Evolutionary conservation across 352 stramenopile genomes (phyloP).

Genomic region (Phytophthora sp.): DNA sequence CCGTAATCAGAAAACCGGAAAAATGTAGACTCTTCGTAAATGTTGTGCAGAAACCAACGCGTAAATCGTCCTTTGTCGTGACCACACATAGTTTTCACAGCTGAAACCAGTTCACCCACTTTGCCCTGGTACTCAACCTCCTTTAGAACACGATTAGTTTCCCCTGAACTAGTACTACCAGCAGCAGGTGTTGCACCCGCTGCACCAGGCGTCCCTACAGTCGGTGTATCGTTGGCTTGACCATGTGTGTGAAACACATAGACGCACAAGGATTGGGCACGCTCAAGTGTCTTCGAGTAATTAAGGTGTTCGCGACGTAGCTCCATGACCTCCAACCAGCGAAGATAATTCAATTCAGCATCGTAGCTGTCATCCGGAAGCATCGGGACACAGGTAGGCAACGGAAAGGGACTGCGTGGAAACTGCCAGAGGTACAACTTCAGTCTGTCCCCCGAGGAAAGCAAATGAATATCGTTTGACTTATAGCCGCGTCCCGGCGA

Average conservation of each 20-base stretch:
- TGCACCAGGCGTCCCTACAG: constrained; percentile 32
- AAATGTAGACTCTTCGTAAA: constrained; percentile 83
- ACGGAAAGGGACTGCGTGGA: constrained; percentile 66
- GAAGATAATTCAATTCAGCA: constrained; percentile 64
- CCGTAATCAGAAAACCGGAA: constrained; percentile 86
- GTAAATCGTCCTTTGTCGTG: constrained; percentile 88
- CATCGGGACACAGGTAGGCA: constrained; percentile 76
- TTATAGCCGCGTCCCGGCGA: constrained; percentile 86
- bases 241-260: constrained; percentile 89
- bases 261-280: constrained; percentile 78
- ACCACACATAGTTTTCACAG: constrained; percentile 87
- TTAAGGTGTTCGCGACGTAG: constrained; percentile 75
- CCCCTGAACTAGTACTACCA: constrained; percentile 31
- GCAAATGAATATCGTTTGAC: constrained; percentile 71
- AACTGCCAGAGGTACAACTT: constrained; percentile 88
- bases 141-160: constrained; percentile 61
- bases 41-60: constrained; percentile 81
- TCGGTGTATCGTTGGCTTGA: constrained; percentile 53
- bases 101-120: constrained; percentile 81
- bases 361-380: constrained; percentile 65
- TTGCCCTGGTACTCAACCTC: constrained; percentile 87
- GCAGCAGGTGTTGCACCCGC: constrained; percentile 2
- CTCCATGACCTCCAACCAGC: constrained; percentile 86
- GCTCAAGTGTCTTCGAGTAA: constrained; percentile 82
- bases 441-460: constrained; percentile 69